Conservation (phyloP, 177 flowering plant species). For the Tripterygium wilfordii region DNA sequence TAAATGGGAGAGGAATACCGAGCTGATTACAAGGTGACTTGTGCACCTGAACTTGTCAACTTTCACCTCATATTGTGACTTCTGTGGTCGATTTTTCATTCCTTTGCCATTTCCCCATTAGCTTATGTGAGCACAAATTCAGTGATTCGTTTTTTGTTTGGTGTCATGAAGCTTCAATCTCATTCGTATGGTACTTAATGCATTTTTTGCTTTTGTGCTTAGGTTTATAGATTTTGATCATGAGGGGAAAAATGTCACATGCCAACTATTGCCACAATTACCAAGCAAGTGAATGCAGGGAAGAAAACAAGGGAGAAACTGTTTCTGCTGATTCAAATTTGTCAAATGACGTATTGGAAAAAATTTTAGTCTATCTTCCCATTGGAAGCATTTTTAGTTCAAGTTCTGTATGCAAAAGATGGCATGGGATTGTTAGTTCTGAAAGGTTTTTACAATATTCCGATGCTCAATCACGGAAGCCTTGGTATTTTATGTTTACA, state of each 20-base stretch:
- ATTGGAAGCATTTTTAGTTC: slow-evolving; percentile 77
- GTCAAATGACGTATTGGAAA: slow-evolving; percentile 86
- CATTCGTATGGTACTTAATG: not conserved
- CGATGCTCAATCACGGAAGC: no score
- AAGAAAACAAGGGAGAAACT: slow-evolving; percentile 34
- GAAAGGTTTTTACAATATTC: no score
- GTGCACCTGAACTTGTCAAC: no score
- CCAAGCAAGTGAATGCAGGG: slow-evolving; percentile 22
- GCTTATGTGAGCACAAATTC: no score
- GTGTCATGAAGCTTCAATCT: no score
- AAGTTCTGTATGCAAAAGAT: slow-evolving; percentile 81
- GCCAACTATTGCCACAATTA: slow-evolving; percentile 30
- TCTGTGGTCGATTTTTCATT: no score
- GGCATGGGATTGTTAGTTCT: slow-evolving; percentile 82
- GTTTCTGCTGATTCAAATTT: slow-evolving; percentile 53
- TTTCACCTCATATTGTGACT: no score
- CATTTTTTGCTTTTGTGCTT: slow-evolving; percentile 1
- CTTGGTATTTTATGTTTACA: no score
- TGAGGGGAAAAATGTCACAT: slow-evolving; percentile 71
- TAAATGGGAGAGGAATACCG: no score
- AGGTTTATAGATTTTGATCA: slow-evolving; percentile 10
- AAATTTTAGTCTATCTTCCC: slow-evolving; percentile 67
- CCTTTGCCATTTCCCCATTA: no score
- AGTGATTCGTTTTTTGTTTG: no score
- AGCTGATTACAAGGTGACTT: no score